phyloP scores from a whole-genome alignment of 2,329 filamentous ascomycete species.

The Monosporascus sp. region DNA sequence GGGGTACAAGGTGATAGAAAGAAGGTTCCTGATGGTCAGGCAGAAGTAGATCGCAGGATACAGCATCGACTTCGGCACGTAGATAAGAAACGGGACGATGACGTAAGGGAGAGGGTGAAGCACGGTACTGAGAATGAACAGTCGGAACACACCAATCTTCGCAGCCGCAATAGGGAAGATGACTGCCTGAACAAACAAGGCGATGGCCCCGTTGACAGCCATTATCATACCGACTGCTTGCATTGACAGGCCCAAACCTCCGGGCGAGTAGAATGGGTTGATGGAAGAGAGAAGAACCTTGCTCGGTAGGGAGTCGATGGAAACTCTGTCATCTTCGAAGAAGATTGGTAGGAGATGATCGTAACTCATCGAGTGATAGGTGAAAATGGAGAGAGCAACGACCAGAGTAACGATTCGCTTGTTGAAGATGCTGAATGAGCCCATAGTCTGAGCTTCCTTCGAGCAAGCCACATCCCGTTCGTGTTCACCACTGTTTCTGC shows the following conservation, averaged over 20 bases:
- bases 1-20: constrained; percentile 61
- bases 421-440: constrained; percentile 41
- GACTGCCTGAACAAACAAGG: constrained; percentile 54
- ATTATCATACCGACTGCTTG: constrained; percentile 58
- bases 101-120: constrained; percentile 59
- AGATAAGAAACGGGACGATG: constrained; percentile 53
- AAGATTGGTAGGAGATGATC: constrained; percentile 91
- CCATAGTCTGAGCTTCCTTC: constrained; percentile 29
- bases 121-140: constrained; percentile 53
- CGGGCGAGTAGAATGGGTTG: constrained; percentile 51
- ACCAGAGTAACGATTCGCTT: constrained; percentile 69
- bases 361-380: constrained; percentile 92
- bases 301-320: constrained; percentile 31
- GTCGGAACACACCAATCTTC: constrained; percentile 52
- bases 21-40: constrained; percentile 52
- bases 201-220: constrained; percentile 54
- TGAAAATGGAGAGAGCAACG: constrained; percentile 81
- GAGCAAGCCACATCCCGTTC: constrained; percentile 29
- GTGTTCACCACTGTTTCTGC: constrained; percentile 41
- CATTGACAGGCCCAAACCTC: constrained; percentile 58
- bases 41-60: constrained; percentile 55
- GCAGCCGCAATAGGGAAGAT: constrained; percentile 57
- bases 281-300: constrained; percentile 21
- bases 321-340: constrained; percentile 67
- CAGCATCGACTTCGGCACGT: constrained; percentile 46